Evolutionary conservation across 2,329 filamentous ascomycete genomes (phyloP), one percentile per base, ranked within the genome.

Genomic region (Colletotrichum agaves): DNA sequence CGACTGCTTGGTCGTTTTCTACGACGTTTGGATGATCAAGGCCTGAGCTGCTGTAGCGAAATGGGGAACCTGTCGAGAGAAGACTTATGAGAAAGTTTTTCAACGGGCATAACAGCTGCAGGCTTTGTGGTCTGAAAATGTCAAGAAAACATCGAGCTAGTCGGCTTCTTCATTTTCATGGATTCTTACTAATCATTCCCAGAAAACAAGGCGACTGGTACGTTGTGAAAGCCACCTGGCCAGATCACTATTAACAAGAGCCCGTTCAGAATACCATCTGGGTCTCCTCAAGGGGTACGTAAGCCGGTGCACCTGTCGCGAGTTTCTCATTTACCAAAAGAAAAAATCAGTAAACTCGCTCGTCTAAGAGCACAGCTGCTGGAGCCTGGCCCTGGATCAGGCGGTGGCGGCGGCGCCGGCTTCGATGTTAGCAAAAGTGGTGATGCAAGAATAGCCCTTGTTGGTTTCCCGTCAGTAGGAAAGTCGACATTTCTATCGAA

Each of bases 181-280:
- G 10, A 53, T 10, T 17, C 31, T 10, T 73, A 72, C 79, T 78
- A 78, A 77, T 71, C 69, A 50, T 43, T 46, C 69, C 75, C 76
- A 97, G 95, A 99, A 83, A 99, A 99, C 78, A 99, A 99, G 89
- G 95, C 95, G 67, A 99, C 96, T 80, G 94, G 95, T 98, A 89
- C 75, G 90, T 80, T 37, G 33, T 59, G 39, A 7, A 17, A 37
- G 4, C 17, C 41, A 31, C 39, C 47, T 5, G n/a, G 10, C 17
- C 12, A 27, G 21, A 23, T 23, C 5, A 21, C 27, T 13, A 11
- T 57, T 69, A 53, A 60, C 70, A 55, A 27, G 43, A 63, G 35
- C 33, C 23, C 47, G 52, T 47, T 66, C 71, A 98, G 96, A 99
- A 86, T 98, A 99, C 83, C 96, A 99, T 86, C 86, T 99, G 80